These are phyloP conservation scores for Mycena albidolilacea DNA, from an alignment of 768 basidiomycete genomes.

Conservation along the genomic window DNA sequence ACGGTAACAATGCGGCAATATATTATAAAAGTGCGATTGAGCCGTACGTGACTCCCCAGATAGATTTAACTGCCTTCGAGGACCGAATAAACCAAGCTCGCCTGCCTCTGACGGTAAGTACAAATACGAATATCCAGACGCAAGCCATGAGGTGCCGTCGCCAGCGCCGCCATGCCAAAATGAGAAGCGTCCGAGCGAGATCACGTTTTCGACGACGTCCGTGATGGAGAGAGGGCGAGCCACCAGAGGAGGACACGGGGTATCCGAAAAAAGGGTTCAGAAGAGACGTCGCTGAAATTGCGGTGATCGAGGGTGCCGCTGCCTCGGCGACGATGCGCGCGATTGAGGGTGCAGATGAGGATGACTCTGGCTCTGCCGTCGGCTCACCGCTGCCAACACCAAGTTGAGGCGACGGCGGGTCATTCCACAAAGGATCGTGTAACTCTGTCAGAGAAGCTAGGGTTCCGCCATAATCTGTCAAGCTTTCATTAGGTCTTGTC, in stretches of 20 bases:
- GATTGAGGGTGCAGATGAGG: constrained; percentile 37
- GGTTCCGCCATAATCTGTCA: constrained; percentile 77
- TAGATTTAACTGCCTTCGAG: neutral
- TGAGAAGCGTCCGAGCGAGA: constrained; percentile 71
- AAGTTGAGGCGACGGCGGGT: constrained; percentile 26
- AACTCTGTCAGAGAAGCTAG: constrained; percentile 67
- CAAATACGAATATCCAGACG: constrained; percentile 50
- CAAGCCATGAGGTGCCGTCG: constrained; percentile 56
- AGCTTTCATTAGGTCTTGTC: constrained; percentile 39
- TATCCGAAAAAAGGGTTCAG: constrained; percentile 86
- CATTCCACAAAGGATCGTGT: constrained; percentile 61
- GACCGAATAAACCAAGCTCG: constrained; percentile 26
- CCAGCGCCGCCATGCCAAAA: constrained; percentile 81
- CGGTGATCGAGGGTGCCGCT: constrained; percentile 37
- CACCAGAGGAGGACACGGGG: constrained; percentile 59
- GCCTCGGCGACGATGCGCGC: constrained; percentile 6
- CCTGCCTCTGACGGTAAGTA: constrained; percentile 45
- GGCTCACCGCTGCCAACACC: constrained; percentile 24
- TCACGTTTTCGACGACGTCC: constrained; percentile 81
- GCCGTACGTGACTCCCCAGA: constrained; percentile 13
- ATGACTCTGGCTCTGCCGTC: constrained; percentile 5
- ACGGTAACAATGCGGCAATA: neutral
- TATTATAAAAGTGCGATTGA: constrained; percentile 18
- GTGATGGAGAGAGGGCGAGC: constrained; percentile 63
- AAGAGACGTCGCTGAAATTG: constrained; percentile 61